phyloP scores from a whole-genome alignment of 2,329 filamentous ascomycete species.

The Diaporthe citrichinensis region DNA sequence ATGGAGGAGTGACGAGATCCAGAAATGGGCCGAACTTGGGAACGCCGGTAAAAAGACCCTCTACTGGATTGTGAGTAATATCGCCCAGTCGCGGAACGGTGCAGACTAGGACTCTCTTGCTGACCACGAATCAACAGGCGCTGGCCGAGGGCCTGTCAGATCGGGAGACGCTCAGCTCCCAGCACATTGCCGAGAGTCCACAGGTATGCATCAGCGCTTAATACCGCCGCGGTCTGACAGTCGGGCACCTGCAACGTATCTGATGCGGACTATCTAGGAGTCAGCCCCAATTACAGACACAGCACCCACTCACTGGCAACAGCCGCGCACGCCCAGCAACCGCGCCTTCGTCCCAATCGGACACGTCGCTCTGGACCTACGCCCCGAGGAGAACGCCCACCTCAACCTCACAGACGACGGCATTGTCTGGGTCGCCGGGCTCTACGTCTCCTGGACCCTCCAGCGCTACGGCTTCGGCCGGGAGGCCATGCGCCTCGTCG shows the following conservation, averaged over 20 bases:
- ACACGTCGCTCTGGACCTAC: slow-evolving; percentile 55
- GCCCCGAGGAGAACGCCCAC: slow-evolving; percentile 49
- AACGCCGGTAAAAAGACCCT: slow-evolving; percentile 53
- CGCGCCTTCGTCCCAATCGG: slow-evolving; percentile 55
- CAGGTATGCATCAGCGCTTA: slow-evolving; percentile 44
- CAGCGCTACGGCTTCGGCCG: slow-evolving; percentile 38
- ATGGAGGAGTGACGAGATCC: slow-evolving; percentile 57
- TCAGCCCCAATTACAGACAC: slow-evolving; percentile 52
- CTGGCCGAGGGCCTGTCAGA: slow-evolving; percentile 50
- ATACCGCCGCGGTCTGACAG: neutral
- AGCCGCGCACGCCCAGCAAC: slow-evolving; percentile 49
- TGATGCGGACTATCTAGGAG: slow-evolving; percentile 49
- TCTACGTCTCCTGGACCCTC: slow-evolving; percentile 55
- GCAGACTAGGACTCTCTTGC: too few relatives aligned
- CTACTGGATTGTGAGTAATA: slow-evolving; percentile 57
- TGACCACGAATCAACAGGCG: slow-evolving; percentile 44
- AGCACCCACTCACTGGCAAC: slow-evolving; percentile 48
- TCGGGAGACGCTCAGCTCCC: slow-evolving; percentile 48
- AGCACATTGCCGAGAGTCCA: slow-evolving; percentile 50
- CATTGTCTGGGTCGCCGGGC: slow-evolving; percentile 54
- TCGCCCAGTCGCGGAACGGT: rapidly evolving
- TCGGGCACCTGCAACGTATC: neutral
- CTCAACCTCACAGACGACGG: slow-evolving; percentile 49
- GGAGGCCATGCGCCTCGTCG: slow-evolving; percentile 34
- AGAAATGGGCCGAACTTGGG: slow-evolving; percentile 52